Evolutionary conservation across 2,329 filamentous ascomycete species (phyloP), one percentile per base, ranked within the genome.

Genomic region (Neodidymelliopsis sp.): DNA sequence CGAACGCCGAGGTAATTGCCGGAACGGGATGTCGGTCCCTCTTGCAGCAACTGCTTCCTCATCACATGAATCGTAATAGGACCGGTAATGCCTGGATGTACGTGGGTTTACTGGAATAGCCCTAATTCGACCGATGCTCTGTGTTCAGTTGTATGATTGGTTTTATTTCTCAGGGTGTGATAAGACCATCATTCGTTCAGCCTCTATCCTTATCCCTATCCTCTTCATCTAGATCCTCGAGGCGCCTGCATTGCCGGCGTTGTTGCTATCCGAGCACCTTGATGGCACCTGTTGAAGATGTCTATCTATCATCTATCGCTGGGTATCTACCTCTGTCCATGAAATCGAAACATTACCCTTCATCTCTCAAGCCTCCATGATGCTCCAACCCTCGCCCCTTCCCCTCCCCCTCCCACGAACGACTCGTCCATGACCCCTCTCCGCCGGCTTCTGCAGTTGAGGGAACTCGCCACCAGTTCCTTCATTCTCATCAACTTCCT

Each of bases 361-460:
- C 19, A 5, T 11, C 2, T 19, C 28, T 59, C 50, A 59, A 4
- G 46, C 41, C 18, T 65, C 58, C 60, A 62, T 62, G n/a, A 55
- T 48, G 23, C 58, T 54, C 51, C 58, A 53, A 5, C 60, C 60
- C 12, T 57, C 49, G 0, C 53, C 56, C 6, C 52, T 27, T 4
- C 54, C 50, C 7, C 51, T 53, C 2, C 52, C 53, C 15, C 45
- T 35, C 11, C 54, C 54, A 7, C 62, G 40, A 3, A 62, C 55
- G 31, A 68, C 65, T 7, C 58, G 63, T 1, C 67, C 67, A 54
- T 70, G 67, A 0, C 66, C 66, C 13, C 62, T 44, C 33, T 70
- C 67, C 24, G 68, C 36, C 38, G 34, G 38, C 27, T 34, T 53
- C 24, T 41, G 13, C n/a, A 47, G 15, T 18, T 44, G 43, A 3